A percentile compares a stretch with the other conserved stretches of the same genome.
Evolutionary conservation across 257 asterid species (phyloP).

Genomic region (Solanum etuberosum): DNA sequence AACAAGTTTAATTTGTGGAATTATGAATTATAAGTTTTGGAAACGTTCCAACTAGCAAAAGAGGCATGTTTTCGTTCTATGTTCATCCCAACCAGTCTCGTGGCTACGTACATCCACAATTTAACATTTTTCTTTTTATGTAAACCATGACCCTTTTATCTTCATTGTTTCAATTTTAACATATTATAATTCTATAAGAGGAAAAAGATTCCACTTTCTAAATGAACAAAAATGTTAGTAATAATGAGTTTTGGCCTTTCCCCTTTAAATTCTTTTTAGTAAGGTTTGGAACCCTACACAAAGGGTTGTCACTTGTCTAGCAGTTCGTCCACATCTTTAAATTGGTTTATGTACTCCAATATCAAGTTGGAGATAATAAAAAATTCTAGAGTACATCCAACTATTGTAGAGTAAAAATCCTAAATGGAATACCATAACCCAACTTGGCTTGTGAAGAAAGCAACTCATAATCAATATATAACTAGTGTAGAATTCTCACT

Average conservation of each 20-base stretch:
- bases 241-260: neutral
- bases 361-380: too few relatives aligned
- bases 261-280: neutral
- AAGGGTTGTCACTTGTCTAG: neutral
- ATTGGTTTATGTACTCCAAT: neutral
- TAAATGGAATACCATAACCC: too few relatives aligned
- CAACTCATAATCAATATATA: too few relatives aligned
- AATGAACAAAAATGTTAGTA: neutral
- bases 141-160: neutral
- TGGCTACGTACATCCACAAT: neutral
- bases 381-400: too few relatives aligned
- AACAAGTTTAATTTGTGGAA: neutral
- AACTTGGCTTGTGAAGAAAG: neutral
- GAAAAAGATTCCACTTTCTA: neutral
- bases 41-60: neutral
- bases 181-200: neutral
- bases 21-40: neutral
- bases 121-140: neutral
- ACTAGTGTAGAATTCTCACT: neutral
- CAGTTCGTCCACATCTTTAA: neutral
- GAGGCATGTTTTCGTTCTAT: slow-evolving; percentile 1
- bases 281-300: neutral
- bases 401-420: too few relatives aligned
- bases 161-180: neutral
- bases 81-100: slow-evolving; percentile 16